Evolutionary conservation across 371 early-diverging fungal species (phyloP), one percentile per base, ranked within the genome.

Genomic region (Rhizomucor pusillus): DNA sequence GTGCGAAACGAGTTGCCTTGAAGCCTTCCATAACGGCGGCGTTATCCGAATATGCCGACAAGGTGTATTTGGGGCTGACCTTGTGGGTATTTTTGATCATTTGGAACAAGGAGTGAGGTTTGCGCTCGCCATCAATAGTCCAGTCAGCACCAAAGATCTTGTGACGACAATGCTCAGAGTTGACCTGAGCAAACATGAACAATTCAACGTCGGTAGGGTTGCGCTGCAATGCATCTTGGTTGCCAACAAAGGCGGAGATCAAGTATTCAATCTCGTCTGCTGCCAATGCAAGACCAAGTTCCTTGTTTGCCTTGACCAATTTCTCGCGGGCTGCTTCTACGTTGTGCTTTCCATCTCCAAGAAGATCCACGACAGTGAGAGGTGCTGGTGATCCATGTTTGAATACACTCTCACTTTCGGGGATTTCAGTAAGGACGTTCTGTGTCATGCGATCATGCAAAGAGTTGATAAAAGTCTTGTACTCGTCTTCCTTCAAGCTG

Each of bases 171-270:
- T 98, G 98, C 78, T 98, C 98, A 34, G 95, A 95, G 73, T 98
- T 97, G 66, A 98, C 97, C 69, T 97, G 98, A 41, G 97, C 97
- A 88, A 98, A 98, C 98, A 98, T 98, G 82, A 98, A 92, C 43
- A 98, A 80, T 76, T 97, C 97, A 3, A 93, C 94, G 65, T 98
- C 97, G n/a, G 98, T 96, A 9, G 97, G 97, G 59, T 94, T 90
- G 49, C 96, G 86, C 11, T 66, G 71, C 10, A 90, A 71, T 37
- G 65, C 77, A 56, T 62, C 61, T 49, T 71, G 64, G 47, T 67
- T 62, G 33, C 89, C 88, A 37, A 90, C 73, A 67, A 93, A 96
- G 20, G 92, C 91, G 2, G 85, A 80, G 14, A 92, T 90, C 56
- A 98, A 79, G 62, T 98, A 97, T 57, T 90, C 93, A 52, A 97